Evolutionary conservation across 2,329 filamentous ascomycete species (phyloP).

Genomic region (Colletotrichum sp.): DNA sequence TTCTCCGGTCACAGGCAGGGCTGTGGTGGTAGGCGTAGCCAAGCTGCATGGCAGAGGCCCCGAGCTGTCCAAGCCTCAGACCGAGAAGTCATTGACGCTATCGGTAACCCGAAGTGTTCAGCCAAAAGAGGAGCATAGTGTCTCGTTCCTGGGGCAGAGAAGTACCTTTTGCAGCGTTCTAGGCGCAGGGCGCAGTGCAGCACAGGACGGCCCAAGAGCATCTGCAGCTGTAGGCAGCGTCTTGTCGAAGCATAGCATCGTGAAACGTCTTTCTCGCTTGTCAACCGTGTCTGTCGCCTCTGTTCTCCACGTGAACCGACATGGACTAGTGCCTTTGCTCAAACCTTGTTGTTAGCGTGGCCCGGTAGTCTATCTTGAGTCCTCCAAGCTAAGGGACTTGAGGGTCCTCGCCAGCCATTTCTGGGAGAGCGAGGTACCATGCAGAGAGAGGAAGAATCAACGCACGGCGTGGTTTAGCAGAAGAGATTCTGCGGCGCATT

Average conservation of each 20-base stretch:
- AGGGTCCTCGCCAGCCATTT: neutral
- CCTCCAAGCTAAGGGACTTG: neutral
- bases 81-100: conserved; percentile 12
- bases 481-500: neutral
- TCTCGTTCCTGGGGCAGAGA: neutral
- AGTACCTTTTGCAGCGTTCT: neutral
- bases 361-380: conserved; percentile 3
- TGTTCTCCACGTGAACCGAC: conserved; percentile 13
- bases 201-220: conserved; percentile 8
- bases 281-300: conserved; percentile 7
- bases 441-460: neutral
- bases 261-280: conserved; percentile 14
- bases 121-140: neutral
- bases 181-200: conserved; percentile 1
- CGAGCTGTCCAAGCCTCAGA: conserved; percentile 20
- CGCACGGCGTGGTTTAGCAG: neutral
- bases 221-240: neutral
- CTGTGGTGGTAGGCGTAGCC: conserved; percentile 14
- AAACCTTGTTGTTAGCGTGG: conserved; percentile 6
- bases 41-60: conserved; percentile 16
- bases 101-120: neutral
- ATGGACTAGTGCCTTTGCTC: conserved; percentile 4
- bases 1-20: neutral
- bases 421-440: neutral
- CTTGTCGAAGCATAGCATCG: conserved; percentile 12